Base-by-base conservation (phyloP, 495 filamentous ascomycete species). In the Penicillium pancosmium region DNA sequence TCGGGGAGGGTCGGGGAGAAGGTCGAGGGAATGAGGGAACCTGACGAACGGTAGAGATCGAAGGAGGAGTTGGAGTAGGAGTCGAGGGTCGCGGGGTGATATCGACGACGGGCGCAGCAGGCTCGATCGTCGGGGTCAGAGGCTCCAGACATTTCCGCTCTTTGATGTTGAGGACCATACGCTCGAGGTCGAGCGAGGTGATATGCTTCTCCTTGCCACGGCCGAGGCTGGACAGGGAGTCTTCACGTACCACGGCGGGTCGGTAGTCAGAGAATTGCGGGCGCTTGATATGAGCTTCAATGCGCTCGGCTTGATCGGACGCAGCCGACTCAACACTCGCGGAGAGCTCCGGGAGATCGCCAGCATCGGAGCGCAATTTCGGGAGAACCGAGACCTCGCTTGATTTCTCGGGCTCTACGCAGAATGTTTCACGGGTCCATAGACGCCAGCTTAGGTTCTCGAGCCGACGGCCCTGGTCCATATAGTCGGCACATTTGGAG, bases 391-490 rank as follows among this genome's bases (percentile, higher is more conserved):
- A 73, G 47, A 77, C 72, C 59, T 76, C 58, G 58, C 71, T 75
- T 31, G 81, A 74, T 59, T 78, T 81, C 57, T 83, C 75, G n/a
- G 82, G 83, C 34, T 92, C 91, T 73, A 93, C 95, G 76, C 94
- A 98, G 63, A 99, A 94, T 9, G 92, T 96, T 70, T 98, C 95
- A 51, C 92, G 85, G 61, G 90, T 95, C 93, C 93, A 99, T 61
- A 99, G 78, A 57, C 94, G 82, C 94, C 94, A 99, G 65, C 89
- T 93, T 31, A 99, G 71, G 75, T 99, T 99, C 70, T 98, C 95
- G 58, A 97, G 79, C 67, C 94, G 82, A 66, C 91, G 86, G 21
- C 94, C 94, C 72, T 97, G 89, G 65, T 96, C 92, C 69, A 99
- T 88, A 56, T 93, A 93, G 61, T 94, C 91, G 64, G 92, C 90